Base-by-base conservation (phyloP, 768 basidiomycete species). In the Hygrophorus russula region DNA sequence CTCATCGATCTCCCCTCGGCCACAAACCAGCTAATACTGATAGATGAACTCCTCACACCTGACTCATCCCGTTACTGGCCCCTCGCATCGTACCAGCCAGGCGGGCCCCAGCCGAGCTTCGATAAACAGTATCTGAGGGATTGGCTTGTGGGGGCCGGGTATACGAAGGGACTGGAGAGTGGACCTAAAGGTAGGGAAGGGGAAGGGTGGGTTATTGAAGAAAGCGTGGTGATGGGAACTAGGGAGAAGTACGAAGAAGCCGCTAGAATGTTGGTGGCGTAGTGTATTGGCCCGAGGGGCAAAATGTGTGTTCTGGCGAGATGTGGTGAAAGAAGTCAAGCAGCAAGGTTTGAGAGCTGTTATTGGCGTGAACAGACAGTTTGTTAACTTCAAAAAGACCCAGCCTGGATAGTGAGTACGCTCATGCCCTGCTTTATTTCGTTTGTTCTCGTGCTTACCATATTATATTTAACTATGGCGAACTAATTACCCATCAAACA, bases 61-160 rank as follows among this genome's bases (percentile, higher is more conserved):
- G 96, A 99, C 60, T 97, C 92, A 10, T 96, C 91, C 13, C 76
- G 94, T 27, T 99, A 97, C 67, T 98, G 96, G 96, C 88, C 92
- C 1, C 66, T 80, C 5, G 70, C 67, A 4, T 72, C 67, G 2
- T 97, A 96, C 62, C 61, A 64, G 24, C 69, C 78, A 3, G 96
- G 93, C 3, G 67, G 73, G 29, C 56, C 79, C 0, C 94, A 96
- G 62, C 76, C 82, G 14, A 90, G 89, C 56, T 98, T 96, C 55
- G 96, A 98, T 60, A 99, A 98, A 64, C 96, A 99, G 63, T 97
- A 85, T 55, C 65, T 98, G 44, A 70, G 96, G 14, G 93, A 98
- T 57, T 89, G 90, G 82, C 66, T 99, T 20, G 80, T 81, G 9
- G 55, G 63, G 19, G 64, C 67, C 5, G 90, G 90, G 0, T 91